Base-by-base conservation (phyloP, 2,329 filamentous ascomycete genomes). In the Neonectria neomacrospora region DNA sequence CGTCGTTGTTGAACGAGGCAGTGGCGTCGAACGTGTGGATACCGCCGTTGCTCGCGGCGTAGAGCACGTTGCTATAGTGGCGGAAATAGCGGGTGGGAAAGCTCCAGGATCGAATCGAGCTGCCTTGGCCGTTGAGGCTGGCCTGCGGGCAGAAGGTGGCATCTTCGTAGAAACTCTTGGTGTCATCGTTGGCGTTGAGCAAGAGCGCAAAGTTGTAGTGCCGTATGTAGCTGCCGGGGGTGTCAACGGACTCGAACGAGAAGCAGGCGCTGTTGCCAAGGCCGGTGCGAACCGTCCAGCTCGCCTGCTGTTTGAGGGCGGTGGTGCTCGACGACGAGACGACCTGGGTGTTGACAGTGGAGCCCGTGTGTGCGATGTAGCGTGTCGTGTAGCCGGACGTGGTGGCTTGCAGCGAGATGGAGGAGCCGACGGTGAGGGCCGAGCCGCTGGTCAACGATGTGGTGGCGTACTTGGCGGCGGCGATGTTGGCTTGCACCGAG, bases 211-310 rank as follows among this genome's bases (percentile, higher is more conserved):
- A 90, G 74, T 83, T 71, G 64, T 74, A 79, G 77, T 90, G 87
- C 0, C 87, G 80, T 5, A 90, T 79, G 72, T 80, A 90, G 76
- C 83, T 86, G 3, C 87, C 87, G 2, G 87, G 77, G 0, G 83
- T 83, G 63, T 89, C 86, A 11, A 74, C 75, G 0, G 86, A 87
- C 75, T 90, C 88, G 65, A 90, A 90, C 0, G 87, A 90, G 72
- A 81, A 81, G 75, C 88, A 90, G 26, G 60, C 85, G 63, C 79
- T 82, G 73, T 87, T 86, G 5, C 76, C 85, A 2, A 90, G 83
- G 12, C 87, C 87, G 0, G 83, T 72, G 59, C 81, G 83, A 23
- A 87, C 83, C 0, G 79, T 84, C 81, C 83, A 88, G 70, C 80
- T 87, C 14, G 84, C 82, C 60, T 82, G 78, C 58, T 82, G 76